These are phyloP conservation scores for Colletotrichum brevisporum DNA, from an alignment of 2,329 filamentous ascomycete species.

Conservation along the genomic window DNA sequence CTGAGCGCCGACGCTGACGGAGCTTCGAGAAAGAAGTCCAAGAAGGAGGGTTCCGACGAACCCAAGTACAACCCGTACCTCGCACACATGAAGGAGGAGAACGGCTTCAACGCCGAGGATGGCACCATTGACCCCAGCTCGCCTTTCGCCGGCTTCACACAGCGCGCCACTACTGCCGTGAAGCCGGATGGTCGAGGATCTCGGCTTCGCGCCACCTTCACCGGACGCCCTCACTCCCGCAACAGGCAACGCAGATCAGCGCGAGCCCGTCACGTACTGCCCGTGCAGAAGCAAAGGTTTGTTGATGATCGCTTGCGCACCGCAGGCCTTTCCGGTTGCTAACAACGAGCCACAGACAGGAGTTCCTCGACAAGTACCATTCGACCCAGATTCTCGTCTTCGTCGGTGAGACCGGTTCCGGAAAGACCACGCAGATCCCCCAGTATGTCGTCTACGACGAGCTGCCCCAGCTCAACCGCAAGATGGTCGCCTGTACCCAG, in stretches of 20 bases:
- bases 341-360: constrained; percentile 69
- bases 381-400: constrained; percentile 96
- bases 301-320: too few relatives aligned
- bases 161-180: constrained; percentile 88
- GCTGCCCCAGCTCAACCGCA: constrained; percentile 85
- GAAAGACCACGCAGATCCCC: constrained; percentile 98
- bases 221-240: constrained; percentile 81
- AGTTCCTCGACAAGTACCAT: constrained; percentile 95
- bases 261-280: constrained; percentile 84
- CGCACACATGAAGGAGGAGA: constrained; percentile 83
- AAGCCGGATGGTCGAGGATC: constrained; percentile 81
- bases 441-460: constrained; percentile 99
- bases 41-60: constrained; percentile 51
- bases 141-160: constrained; percentile 76
- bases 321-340: constrained; percentile 47
- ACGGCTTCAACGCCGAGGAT: constrained; percentile 46
- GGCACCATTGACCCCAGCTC: constrained; percentile 53
- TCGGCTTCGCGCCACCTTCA: too few relatives aligned
- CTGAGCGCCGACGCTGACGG: constrained; percentile 60
- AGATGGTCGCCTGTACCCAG: constrained; percentile 97
- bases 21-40: constrained; percentile 59
- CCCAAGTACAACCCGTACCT: constrained; percentile 84
- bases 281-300: constrained; percentile 90
- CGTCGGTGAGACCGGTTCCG: constrained; percentile 98
- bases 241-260: constrained; percentile 87